Evolutionary conservation across 257 asterid species (phyloP).

Genomic region (Penstemon barbatus): DNA sequence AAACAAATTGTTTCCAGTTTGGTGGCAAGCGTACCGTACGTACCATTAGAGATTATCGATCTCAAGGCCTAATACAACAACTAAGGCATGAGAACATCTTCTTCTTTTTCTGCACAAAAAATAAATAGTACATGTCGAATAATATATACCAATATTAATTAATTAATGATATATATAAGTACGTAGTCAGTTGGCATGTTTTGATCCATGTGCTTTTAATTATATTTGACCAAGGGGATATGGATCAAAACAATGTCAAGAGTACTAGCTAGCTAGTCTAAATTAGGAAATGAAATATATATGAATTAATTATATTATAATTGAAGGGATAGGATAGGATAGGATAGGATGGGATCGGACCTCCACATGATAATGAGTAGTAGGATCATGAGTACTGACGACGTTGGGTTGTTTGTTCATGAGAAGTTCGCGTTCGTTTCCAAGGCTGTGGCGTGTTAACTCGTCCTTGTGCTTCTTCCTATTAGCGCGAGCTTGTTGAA

Average conservation of each 20-base stretch:
- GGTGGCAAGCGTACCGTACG: too few species aligned
- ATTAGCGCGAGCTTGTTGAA: slow-evolving; percentile 49
- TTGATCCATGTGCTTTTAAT: slow-evolving; percentile 33
- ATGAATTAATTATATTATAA: neutral
- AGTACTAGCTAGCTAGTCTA: neutral
- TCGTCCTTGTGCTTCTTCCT: slow-evolving; percentile 41
- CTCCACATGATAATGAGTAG: slow-evolving; percentile 28
- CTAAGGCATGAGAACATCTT: slow-evolving; percentile 27
- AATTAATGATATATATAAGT: too few species aligned
- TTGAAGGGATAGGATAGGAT: too few species aligned
- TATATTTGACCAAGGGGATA: slow-evolving; percentile 35
- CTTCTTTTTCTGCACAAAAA: slow-evolving; percentile 31
- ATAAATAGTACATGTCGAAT: neutral
- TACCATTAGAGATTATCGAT: neutral
- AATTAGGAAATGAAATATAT: neutral
- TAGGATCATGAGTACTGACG: neutral
- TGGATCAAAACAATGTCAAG: slow-evolving; percentile 31
- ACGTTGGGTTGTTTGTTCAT: slow-evolving; percentile 19
- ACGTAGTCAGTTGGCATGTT: neutral
- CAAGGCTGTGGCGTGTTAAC: slow-evolving; percentile 39
- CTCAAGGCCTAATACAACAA: slow-evolving; percentile 37
- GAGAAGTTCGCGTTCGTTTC: slow-evolving; percentile 41
- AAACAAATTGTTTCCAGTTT: too few species aligned
- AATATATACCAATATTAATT: neutral
- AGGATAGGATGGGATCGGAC: neutral